Conservation (phyloP, 2,329 filamentous ascomycete genomes). For the Sclerotinia glacialis region DNA sequence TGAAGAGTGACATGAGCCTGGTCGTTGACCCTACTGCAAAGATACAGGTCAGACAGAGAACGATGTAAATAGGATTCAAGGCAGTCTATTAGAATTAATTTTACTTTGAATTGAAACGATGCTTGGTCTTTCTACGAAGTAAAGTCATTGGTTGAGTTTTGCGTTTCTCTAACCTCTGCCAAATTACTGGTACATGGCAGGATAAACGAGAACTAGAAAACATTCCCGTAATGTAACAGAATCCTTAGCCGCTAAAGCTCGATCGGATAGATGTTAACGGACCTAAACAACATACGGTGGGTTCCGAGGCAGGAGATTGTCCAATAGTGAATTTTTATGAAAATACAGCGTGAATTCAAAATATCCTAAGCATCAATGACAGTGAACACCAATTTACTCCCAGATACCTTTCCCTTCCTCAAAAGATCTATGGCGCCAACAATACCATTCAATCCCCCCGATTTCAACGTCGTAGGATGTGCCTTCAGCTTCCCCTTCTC, state of each 20-base stretch:
- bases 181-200: neutral
- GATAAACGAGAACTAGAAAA: neutral
- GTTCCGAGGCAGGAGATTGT: neutral
- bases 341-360: neutral
- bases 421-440: slow-evolving; percentile 5
- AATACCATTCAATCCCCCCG: neutral
- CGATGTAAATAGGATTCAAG: neutral
- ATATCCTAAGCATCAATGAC: neutral
- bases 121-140: neutral
- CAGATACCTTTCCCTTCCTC: slow-evolving; percentile 17
- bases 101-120: neutral
- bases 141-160: neutral
- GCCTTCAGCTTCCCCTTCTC: slow-evolving; percentile 9
- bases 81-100: neutral
- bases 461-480: slow-evolving; percentile 4
- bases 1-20: slow-evolving; percentile 17
- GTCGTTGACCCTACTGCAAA: slow-evolving; percentile 13
- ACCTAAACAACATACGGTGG: too few relatives aligned
- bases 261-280: neutral
- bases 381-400: slow-evolving; percentile 4
- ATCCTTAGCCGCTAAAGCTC: neutral
- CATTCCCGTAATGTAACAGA: too few relatives aligned
- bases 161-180: neutral
- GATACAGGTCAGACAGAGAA: neutral
- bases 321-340: neutral